phyloP scores from a whole-genome alignment of 306 rosid species.

The Cucurbita maxima region DNA sequence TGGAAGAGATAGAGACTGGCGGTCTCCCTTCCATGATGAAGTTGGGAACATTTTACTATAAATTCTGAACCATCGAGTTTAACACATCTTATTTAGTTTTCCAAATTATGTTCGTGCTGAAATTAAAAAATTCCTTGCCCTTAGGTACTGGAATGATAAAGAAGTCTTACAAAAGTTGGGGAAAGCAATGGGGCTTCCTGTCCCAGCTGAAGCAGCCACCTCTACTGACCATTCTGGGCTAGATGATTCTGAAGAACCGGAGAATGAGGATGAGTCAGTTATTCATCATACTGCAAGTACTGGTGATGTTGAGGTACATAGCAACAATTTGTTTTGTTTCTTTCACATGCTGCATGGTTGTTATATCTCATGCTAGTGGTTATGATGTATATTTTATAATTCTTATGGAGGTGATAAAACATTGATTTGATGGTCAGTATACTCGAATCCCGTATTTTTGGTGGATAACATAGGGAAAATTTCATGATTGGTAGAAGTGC shows the following conservation, averaged over 20 bases:
- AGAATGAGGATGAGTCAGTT: conserved; percentile 82
- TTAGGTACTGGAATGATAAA: conserved; percentile 87
- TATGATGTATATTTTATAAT: not conserved
- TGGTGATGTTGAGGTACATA: conserved; percentile 77
- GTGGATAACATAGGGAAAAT: not conserved
- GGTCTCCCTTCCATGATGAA: conserved; percentile 99
- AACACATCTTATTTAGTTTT: not conserved
- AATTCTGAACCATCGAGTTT: not conserved
- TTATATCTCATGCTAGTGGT: not conserved
- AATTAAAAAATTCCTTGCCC: conserved; percentile 7
- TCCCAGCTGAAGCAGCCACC: conserved; percentile 47
- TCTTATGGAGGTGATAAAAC: not conserved
- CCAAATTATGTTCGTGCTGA: not conserved
- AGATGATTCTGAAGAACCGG: conserved; percentile 68
- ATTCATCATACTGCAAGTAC: conserved; percentile 95
- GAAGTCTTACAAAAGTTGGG: conserved; percentile 71
- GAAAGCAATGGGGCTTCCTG: conserved; percentile 75
- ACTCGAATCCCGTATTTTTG: not conserved
- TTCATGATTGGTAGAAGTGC: not conserved
- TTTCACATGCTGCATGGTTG: not conserved
- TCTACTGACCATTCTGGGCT: conserved; percentile 47
- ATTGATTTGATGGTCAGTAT: not conserved
- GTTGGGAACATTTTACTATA: conserved; percentile 22
- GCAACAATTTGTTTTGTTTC: not conserved
- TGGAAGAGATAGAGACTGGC: conserved; percentile 91